phyloP scores from a whole-genome alignment of 169 alveolate genomes.

The Plasmodium vivax region DNA sequence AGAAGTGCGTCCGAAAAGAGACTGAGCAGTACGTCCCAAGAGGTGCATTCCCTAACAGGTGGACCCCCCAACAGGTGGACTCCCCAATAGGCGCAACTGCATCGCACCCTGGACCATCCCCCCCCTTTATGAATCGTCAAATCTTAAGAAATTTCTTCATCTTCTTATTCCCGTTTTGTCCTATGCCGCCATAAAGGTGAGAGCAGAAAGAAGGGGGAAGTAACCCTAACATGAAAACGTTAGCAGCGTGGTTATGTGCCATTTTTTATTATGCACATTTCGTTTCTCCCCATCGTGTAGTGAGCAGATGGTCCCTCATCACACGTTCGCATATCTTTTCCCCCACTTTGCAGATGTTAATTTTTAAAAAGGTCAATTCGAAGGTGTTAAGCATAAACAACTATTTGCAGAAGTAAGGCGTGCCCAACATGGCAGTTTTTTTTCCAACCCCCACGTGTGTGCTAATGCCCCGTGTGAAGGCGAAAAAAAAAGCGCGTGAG shows the following conservation, averaged over 20 bases:
- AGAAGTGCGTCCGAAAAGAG: not conserved
- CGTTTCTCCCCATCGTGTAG: not conserved
- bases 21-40: not conserved
- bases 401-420: conserved; percentile 57
- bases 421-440: not conserved
- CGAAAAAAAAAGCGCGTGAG: not conserved
- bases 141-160: not conserved
- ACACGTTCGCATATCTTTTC: not conserved
- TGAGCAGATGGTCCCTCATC: not conserved
- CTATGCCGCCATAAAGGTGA: not conserved
- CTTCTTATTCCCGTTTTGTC: not conserved
- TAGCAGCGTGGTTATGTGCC: not conserved
- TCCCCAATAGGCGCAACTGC: not conserved
- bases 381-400: conserved; percentile 73
- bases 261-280: not conserved
- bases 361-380: conserved; percentile 72
- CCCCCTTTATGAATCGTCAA: not conserved
- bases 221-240: not conserved
- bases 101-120: not conserved
- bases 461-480: not conserved
- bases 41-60: not conserved
- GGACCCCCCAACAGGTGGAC: no score
- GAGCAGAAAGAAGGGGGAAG: not conserved
- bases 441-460: not conserved
- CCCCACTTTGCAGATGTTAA: conserved; percentile 31